A percentile compares a stretch with the other conserved stretches of the same genome.
phyloP scores from a whole-genome alignment of 1,139 yeast genomes.

The Taphrina communis region DNA sequence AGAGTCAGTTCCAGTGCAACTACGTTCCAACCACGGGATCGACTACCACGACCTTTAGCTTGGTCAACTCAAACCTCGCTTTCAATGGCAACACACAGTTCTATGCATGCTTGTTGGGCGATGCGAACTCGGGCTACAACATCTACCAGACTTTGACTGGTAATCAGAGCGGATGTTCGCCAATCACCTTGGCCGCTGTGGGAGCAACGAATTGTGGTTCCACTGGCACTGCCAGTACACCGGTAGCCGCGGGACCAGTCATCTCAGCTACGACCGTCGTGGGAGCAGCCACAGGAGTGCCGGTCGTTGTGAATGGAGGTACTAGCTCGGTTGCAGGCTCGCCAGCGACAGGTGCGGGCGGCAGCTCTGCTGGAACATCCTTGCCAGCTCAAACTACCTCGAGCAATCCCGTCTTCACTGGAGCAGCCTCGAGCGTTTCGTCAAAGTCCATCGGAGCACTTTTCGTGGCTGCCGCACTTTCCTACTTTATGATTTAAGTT shows the following conservation, averaged over 20 bases:
- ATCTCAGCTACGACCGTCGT: neutral
- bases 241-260: constrained; percentile 2
- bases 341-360: neutral
- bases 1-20: constrained; percentile 35
- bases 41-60: constrained; percentile 10
- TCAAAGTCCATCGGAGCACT: constrained; percentile 11
- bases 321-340: neutral
- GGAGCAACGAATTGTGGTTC: neutral
- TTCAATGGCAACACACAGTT: constrained; percentile 25
- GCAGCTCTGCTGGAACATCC: neutral
- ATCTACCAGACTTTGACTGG: constrained; percentile 28
- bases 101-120: constrained; percentile 21
- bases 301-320: neutral
- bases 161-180: constrained; percentile 15
- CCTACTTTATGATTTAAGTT: neutral
- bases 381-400: constrained; percentile 5
- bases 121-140: constrained; percentile 15
- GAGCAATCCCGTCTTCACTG: constrained; percentile 5
- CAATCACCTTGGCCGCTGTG: constrained; percentile 12
- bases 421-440: constrained; percentile 9
- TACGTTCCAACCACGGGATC: constrained; percentile 22
- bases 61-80: constrained; percentile 6
- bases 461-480: constrained; percentile 11
- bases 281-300: neutral
- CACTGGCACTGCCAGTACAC: neutral